Evolutionary conservation across 2,329 filamentous ascomycete species (phyloP), one percentile per base, ranked within the genome.

Genomic region (Cadophora gregata): DNA sequence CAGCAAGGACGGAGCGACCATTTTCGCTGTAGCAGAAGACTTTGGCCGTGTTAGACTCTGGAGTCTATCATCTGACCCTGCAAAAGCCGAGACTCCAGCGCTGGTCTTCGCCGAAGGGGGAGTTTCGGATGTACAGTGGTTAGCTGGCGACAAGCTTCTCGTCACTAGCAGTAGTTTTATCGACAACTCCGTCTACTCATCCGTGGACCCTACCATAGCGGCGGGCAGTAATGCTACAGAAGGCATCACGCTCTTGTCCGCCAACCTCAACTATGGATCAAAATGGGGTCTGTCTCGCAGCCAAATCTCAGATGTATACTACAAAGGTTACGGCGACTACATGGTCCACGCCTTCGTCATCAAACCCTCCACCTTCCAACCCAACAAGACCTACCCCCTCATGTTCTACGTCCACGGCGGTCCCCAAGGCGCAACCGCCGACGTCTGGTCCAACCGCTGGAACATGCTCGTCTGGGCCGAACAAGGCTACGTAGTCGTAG

Each of bases 381-480:
- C 51, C 8, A 48, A 62, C 9, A 51, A 68, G 10, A 71, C 65
- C 14, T 70, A 72, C 21, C 69, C 71, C 4, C 61, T 72, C 7
- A 64, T 65, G 19, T 71, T 72, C 62, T 72, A 71, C 59, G 51
- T 96, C 68, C 93, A 96, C 73, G 93, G 93, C 61, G 93, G 93
- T 0, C 93, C 93, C 0, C 92, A 96, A 77, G 87, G 89, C 25
- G 87, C 91, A 0, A 95, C 91, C 90, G 81, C 78, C 36, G 90
- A 96, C 74, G 82, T 84, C 31, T 96, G 93, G 92, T 89, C 85
- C 77, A 93, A 89, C 4, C 84, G 93, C 24, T 96, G 93, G 93
- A 96, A 96, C 76, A 90, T 91, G 6, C 91, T 91, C 69, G 85
- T 94, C 14, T 96, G 92, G 75, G 92, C 93, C 5, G 92, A 96